Percentiles rank a stretch among this genome's conserved stretches.
Conservation (phyloP, 176 grass and related monocot genomes). For the Leersia perrieri region DNA sequence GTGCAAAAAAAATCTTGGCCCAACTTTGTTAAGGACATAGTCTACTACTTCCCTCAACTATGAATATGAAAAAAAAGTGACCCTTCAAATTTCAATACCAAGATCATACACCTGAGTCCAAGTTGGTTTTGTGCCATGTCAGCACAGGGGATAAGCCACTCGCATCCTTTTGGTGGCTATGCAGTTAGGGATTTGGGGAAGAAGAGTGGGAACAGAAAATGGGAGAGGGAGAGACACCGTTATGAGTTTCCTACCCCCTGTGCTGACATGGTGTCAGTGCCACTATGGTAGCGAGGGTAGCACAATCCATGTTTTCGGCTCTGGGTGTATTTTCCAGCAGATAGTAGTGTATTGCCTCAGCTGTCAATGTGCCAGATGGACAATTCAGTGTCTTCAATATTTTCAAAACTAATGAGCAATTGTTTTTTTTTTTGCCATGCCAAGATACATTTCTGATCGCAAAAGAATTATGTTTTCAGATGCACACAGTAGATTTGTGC, state of each 20-base stretch:
- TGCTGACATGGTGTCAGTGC: background rate
- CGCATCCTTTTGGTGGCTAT: background rate
- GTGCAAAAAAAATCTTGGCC: background rate
- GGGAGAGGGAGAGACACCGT: background rate
- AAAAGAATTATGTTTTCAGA: background rate
- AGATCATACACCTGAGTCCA: background rate
- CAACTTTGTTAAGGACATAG: background rate
- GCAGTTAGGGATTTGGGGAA: background rate
- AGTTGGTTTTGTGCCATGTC: background rate
- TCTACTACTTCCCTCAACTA: background rate
- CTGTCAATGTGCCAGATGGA: slow-evolving; percentile 10
- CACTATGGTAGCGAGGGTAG: background rate
- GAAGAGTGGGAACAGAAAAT: background rate
- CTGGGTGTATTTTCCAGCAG: background rate
- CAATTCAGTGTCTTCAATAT: background rate
- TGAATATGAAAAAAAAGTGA: background rate
- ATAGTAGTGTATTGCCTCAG: background rate
- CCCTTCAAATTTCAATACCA: background rate
- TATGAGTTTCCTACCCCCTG: background rate
- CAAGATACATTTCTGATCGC: background rate
- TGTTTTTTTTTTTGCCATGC: slow-evolving; percentile 21
- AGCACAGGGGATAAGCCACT: background rate
- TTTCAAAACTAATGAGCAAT: slow-evolving; percentile 9
- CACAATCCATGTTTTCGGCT: background rate
- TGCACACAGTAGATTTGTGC: background rate